Percentiles rank a stretch among this genome's conserved stretches.
Conservation (phyloP, 768 basidiomycete species). For the Pulveroboletus sp. region DNA sequence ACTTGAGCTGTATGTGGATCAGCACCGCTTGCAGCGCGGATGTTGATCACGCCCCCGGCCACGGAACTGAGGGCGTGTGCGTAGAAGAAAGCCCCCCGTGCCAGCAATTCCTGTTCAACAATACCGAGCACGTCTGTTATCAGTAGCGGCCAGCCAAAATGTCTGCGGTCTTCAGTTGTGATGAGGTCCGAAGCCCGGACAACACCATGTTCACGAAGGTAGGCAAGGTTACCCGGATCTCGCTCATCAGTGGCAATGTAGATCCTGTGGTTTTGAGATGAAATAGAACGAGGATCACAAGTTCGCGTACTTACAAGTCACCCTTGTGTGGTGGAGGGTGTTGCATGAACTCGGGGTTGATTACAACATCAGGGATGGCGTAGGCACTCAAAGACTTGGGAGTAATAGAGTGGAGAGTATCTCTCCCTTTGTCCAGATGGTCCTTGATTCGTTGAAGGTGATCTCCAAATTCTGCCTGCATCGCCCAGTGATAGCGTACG, state of each 20-base stretch:
- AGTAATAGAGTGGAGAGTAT: slow-evolving; percentile 15
- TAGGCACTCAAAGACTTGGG: slow-evolving; percentile 18
- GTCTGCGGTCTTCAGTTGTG: slow-evolving; percentile 38
- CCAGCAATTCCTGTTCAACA: slow-evolving; percentile 41
- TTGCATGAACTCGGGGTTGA: slow-evolving; percentile 15
- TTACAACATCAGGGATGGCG: slow-evolving; percentile 16
- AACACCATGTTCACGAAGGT: slow-evolving; percentile 33
- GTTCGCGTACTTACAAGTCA: slow-evolving; percentile 17
- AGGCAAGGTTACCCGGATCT: slow-evolving; percentile 30
- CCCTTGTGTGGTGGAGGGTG: slow-evolving; percentile 14
- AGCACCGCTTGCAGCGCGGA: slow-evolving; percentile 36
- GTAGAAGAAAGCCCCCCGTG: slow-evolving; percentile 36
- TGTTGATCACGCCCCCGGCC: slow-evolving; percentile 38
- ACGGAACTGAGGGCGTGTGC: slow-evolving; percentile 40
- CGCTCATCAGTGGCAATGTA: slow-evolving; percentile 42
- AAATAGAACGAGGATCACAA: slow-evolving; percentile 1
- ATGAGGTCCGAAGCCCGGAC: slow-evolving; percentile 39
- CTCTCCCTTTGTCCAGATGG: slow-evolving; percentile 18
- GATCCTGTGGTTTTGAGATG: slow-evolving; percentile 18
- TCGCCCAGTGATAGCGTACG: slow-evolving; percentile 32
- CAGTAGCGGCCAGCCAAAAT: slow-evolving; percentile 40
- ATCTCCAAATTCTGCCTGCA: slow-evolving; percentile 32
- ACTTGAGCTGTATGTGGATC: slow-evolving; percentile 36
- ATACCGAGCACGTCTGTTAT: slow-evolving; percentile 41
- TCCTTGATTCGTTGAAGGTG: slow-evolving; percentile 35